phyloP scores from a whole-genome alignment of 78 protist species.

The Dictyostelium purpureum region DNA sequence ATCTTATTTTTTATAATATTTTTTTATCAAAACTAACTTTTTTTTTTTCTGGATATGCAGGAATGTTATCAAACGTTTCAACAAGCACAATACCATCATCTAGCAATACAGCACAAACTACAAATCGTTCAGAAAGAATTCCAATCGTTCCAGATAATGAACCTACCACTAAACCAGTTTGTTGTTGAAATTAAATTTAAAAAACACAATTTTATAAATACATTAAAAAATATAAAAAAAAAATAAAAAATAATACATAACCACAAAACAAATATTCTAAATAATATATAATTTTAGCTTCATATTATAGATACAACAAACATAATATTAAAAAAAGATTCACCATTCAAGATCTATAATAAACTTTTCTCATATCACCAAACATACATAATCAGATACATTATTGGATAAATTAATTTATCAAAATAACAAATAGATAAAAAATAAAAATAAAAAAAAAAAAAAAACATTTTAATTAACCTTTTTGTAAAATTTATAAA shows the following conservation, averaged over 20 bases:
- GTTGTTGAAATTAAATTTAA: background rate
- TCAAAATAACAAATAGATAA: background rate
- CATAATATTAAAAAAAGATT: no score
- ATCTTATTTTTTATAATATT: background rate
- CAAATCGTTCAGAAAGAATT: slow-evolving; percentile 57
- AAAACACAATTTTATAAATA: background rate
- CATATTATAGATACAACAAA: no score
- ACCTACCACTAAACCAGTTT: background rate
- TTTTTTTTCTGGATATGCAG: background rate
- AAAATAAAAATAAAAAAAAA: background rate
- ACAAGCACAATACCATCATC: background rate
- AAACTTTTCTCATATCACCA: no score
- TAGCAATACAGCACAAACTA: background rate
- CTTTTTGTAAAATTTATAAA: no score
- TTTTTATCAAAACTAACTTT: background rate
- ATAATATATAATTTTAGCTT: background rate
- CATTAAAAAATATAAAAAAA: background rate
- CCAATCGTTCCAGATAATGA: slow-evolving; percentile 64
- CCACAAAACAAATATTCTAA: background rate
- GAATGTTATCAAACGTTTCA: slow-evolving; percentile 44
- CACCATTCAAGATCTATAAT: no score
- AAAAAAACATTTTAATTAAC: no score
- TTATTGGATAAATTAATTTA: no score
- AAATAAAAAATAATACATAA: background rate
- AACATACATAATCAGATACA: no score